Evolutionary conservation across 169 alveolate species (phyloP).

Genomic region (Theileria orientalis): DNA sequence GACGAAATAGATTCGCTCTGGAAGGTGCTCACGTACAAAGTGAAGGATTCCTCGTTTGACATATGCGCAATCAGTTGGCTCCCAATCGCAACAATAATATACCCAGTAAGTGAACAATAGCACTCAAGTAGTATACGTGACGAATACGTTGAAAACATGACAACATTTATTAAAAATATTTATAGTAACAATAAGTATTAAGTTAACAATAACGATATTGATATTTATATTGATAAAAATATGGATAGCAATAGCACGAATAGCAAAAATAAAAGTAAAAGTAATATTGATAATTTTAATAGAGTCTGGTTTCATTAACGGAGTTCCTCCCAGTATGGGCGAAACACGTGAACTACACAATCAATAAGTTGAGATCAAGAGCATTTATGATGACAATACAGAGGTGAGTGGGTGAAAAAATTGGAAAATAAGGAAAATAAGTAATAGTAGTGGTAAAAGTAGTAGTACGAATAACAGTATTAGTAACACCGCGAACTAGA

Average conservation of each 20-base stretch:
- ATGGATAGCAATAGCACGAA: too few species aligned
- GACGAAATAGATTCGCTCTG: slow-evolving; percentile 52
- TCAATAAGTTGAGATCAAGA: slow-evolving; percentile 47
- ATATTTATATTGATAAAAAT: too few species aligned
- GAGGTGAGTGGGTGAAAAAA: slow-evolving; percentile 17
- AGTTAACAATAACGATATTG: too few species aligned
- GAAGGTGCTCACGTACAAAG: slow-evolving; percentile 32
- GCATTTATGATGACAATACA: slow-evolving; percentile 48
- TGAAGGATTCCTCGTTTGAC: slow-evolving; percentile 52
- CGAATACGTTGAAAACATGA: too few species aligned
- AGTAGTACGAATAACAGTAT: too few species aligned
- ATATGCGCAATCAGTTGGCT: slow-evolving; percentile 64
- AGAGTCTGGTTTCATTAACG: slow-evolving; percentile 50
- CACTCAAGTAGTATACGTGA: background rate
- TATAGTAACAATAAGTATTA: too few species aligned
- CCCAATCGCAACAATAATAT: slow-evolving; percentile 57
- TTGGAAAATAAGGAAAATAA: too few species aligned
- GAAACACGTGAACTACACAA: slow-evolving; percentile 48
- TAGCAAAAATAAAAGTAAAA: background rate
- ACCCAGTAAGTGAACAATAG: slow-evolving; percentile 27
- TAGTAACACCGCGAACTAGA: too few species aligned
- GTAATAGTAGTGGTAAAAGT: too few species aligned
- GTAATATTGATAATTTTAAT: background rate
- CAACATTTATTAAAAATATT: too few species aligned
- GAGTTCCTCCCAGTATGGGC: slow-evolving; percentile 62